Percentiles rank a stretch among this genome's conserved stretches.
phyloP scores from a whole-genome alignment of 441 rosid species.

The Geranium incanum region DNA sequence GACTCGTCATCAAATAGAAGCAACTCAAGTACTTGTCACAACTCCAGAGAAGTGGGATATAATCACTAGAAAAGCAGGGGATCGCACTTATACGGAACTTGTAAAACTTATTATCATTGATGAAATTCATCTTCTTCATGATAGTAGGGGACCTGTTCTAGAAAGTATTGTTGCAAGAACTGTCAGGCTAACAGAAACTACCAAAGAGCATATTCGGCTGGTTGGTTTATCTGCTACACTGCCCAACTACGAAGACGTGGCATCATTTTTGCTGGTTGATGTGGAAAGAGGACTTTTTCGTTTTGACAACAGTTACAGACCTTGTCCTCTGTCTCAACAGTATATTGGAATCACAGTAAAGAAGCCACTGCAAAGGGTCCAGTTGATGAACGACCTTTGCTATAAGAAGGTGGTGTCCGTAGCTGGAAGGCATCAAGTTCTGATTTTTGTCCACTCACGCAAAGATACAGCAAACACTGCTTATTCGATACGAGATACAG shows the following conservation, averaged over 20 bases:
- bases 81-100: constrained; percentile 87
- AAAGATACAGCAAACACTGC: constrained; percentile 97
- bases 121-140: constrained; percentile 94
- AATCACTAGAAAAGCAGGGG: constrained; percentile 88
- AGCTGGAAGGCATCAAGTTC: constrained; percentile 92
- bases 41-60: constrained; percentile 99
- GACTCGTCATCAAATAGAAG: constrained; percentile 88
- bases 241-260: constrained; percentile 90
- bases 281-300: constrained; percentile 60
- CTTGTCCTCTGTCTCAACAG: constrained; percentile 81
- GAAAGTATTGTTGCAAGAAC: constrained; percentile 97
- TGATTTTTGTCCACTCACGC: constrained; percentile 91
- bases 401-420: constrained; percentile 78
- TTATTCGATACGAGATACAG: constrained; percentile 61
- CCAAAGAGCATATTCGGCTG: constrained; percentile 80
- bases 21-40: constrained; percentile 88
- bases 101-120: constrained; percentile 85
- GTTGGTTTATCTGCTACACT: constrained; percentile 93
- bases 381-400: constrained; percentile 92
- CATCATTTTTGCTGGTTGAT: constrained; percentile 71
- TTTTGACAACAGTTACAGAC: constrained; percentile 92
- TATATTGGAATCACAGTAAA: constrained; percentile 79
- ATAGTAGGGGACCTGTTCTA: constrained; percentile 91
- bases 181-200: constrained; percentile 83
- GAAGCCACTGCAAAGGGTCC: constrained; percentile 88